Evolutionary conservation across 768 basidiomycete genomes (phyloP), one percentile per base, ranked within the genome.

Genomic region (Erythrobasidium yunnanense): DNA sequence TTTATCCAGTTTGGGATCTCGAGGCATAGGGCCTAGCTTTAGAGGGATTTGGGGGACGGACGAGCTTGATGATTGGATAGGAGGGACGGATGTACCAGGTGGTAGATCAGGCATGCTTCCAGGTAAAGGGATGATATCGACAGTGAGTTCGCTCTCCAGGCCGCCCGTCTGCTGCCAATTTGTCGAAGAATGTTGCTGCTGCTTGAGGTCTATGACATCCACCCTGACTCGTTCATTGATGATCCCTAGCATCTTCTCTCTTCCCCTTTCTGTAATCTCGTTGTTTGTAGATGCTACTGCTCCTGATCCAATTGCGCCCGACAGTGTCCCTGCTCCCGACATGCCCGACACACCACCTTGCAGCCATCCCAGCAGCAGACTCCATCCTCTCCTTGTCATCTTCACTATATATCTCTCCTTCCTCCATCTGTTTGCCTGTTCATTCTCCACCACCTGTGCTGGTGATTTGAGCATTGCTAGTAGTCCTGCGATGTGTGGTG

Each of bases 181-280:
- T 11, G 11, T 42, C n/a, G 38, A 42, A 11, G n/a, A 42, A 11
- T 11, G 38, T 11, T 42, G 38, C 38, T 42, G 38, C 38, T 42
- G 38, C 38, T 42, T 51, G 11, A 20, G 22, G 35, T 17, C 53
- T 46, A 62, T 30, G 34, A 55, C 88, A 72, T 92, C 87, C 69
- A 97, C 88, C 42, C 84, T 83, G 34, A 99, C 80, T 73, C 91
- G 86, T 74, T 90, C 92, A 74, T 95, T 95, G 23, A 99, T 86
- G 35, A 97, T 90, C 46, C 86, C 84, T 83, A 96, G 86, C 47
- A 97, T 86, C 8, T 89, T 83, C 55, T 90, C 85, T 71, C 95
- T 81, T 90, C 67, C 91, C 85, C 20, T 88, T 65, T 72, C 15
- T 66, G 69, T 55, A 67, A 68, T 27, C 30, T 68, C 20, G 38